phyloP scores from a whole-genome alignment of 495 filamentous ascomycete genomes.

The Xylaria scruposa region DNA sequence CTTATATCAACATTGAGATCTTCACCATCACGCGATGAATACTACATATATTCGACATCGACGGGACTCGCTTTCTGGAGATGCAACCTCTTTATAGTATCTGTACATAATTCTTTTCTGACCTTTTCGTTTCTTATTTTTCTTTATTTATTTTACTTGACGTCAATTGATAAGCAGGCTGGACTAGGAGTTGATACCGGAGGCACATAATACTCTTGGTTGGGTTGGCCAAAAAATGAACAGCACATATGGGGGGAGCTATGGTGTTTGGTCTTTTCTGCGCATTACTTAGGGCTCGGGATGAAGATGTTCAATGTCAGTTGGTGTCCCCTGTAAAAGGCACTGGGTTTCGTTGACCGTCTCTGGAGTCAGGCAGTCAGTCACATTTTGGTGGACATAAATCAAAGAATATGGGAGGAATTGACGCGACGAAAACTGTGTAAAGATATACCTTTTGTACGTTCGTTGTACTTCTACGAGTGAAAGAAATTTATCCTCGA shows the following conservation, averaged over 20 bases:
- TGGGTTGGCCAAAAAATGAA: slow-evolving; percentile 21
- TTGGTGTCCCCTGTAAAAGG: neutral
- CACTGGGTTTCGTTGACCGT: neutral
- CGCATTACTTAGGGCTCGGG: neutral
- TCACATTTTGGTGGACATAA: slow-evolving; percentile 16
- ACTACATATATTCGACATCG: slow-evolving; percentile 18
- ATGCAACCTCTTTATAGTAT: slow-evolving; percentile 33
- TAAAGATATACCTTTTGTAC: slow-evolving; percentile 21
- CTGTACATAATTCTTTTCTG: slow-evolving; percentile 38
- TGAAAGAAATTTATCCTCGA: slow-evolving; percentile 1
- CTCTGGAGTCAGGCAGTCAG: neutral
- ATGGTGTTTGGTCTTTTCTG: slow-evolving; percentile 9
- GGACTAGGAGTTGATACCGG: slow-evolving; percentile 40
- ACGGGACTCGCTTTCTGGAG: neutral
- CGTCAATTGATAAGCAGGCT: slow-evolving; percentile 35
- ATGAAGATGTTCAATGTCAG: neutral
- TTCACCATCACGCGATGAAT: neutral
- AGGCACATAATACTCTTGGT: slow-evolving; percentile 19
- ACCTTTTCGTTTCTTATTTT: slow-evolving; percentile 32
- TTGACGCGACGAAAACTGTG: slow-evolving; percentile 13
- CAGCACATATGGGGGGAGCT: slow-evolving; percentile 21
- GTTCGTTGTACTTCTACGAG: slow-evolving; percentile 3
- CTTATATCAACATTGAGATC: neutral
- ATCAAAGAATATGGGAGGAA: slow-evolving; percentile 12
- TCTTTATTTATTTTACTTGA: slow-evolving; percentile 19